Percentiles rank a stretch among this genome's conserved stretches.
Conservation (phyloP, 768 basidiomycete species). For the Mycena sanguinolenta region DNA sequence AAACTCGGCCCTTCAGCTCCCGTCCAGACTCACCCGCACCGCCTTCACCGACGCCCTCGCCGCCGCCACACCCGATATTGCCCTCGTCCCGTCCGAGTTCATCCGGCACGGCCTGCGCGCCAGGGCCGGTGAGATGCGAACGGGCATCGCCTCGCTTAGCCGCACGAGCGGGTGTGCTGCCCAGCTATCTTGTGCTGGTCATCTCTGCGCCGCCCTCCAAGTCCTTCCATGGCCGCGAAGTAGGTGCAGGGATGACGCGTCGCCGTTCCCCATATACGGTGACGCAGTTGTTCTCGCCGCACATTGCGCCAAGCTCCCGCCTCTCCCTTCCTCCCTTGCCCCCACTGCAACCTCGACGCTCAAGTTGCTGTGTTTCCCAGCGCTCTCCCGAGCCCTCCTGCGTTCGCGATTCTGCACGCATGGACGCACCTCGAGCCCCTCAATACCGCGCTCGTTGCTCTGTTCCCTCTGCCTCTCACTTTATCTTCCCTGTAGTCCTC, state of each 20-base stretch:
- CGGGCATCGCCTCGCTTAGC: constrained; percentile 43
- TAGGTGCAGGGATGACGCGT: too few species aligned
- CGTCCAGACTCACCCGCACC: constrained; percentile 67
- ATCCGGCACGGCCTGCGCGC: constrained; percentile 49
- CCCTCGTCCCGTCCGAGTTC: constrained; percentile 58
- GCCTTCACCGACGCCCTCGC: constrained; percentile 59
- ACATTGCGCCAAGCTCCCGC: constrained; percentile 76
- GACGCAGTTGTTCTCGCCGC: constrained; percentile 78
- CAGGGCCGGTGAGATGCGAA: too few species aligned
- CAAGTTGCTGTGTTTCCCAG: constrained; percentile 46
- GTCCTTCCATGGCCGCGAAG: too few species aligned
- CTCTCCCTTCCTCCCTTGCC: constrained; percentile 57
- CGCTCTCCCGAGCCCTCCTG: constrained; percentile 58
- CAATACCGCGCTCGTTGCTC: constrained; percentile 51
- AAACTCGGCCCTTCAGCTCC: constrained; percentile 51
- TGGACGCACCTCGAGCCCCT: constrained; percentile 65
- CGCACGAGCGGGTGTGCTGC: constrained; percentile 43
- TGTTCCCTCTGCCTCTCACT: constrained; percentile 52
- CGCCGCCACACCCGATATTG: constrained; percentile 64
- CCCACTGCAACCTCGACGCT: constrained; percentile 43
- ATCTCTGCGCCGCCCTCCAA: too few species aligned
- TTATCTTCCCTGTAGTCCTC: constrained; percentile 29
- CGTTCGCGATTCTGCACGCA: constrained; percentile 59
- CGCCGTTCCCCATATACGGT: constrained; percentile 63
- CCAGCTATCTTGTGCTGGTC: constrained; percentile 52